Evolutionary conservation across 768 basidiomycete genomes (phyloP), one percentile per base, ranked within the genome.

Genomic region (Cubamyces sp.): DNA sequence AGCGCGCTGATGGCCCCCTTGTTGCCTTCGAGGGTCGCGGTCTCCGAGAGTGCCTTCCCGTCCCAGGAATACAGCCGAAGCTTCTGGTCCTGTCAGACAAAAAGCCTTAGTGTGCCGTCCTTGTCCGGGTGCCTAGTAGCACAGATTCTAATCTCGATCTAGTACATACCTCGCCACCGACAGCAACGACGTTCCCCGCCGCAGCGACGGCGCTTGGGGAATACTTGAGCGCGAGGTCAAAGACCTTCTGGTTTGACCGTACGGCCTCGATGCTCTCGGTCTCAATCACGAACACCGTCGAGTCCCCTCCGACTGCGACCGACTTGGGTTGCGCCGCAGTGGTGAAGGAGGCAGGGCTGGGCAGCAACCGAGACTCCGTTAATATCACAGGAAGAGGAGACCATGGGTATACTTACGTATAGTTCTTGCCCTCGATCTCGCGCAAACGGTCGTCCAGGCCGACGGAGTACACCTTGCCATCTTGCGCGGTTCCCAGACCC

Each of bases 381-480:
- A 23, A 4, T 14, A 5, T 5, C 23, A 12, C 15, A 23, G 14
- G 28, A 28, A 49, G 2, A 18, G 42, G 12, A 1, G 42, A 15
- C 5, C 7, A 30, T 3, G 48, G 48, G 42, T 57, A n/a, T 39
- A 79, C 84, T 60, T 60, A 89, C 83, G 78, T 73, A 72, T 85
- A 88, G 62, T 71, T 74, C 21, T 74, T 74, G 19, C 75, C 76
- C 42, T 81, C 81, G 46, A 94, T 84, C 69, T 92, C 91, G 47
- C 87, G 80, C 3, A 94, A 76, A 34, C 73, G 78, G 70, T 97
- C 96, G 64, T 97, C 96, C 69, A 84, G 94, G 14, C 91, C 95
- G 16, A 85, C 76, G 21, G 89, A 89, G 68, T 84, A 88, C 0
- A 90, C 77, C 55, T 81, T 84, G 26, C 83, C 84, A 8, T 73